phyloP scores from a whole-genome alignment of 345 rosid genomes.

The Pistacia atlantica region DNA sequence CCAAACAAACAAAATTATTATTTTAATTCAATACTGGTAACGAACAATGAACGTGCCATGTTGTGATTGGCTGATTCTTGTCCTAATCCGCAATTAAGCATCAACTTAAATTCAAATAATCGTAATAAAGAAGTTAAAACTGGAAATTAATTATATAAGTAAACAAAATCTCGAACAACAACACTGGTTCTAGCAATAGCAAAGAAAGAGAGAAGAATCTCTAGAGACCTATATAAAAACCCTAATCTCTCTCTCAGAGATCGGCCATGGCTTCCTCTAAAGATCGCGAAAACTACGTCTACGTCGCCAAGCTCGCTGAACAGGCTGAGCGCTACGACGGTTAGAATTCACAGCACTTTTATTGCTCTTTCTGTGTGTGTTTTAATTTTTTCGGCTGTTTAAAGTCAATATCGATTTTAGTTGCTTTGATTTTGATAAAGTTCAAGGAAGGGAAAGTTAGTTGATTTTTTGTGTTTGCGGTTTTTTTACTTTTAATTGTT shows the following conservation, averaged over 20 bases:
- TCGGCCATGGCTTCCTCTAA: constrained; percentile 33
- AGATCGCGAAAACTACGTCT: constrained; percentile 44
- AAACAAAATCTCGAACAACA: background rate
- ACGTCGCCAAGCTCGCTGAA: constrained; percentile 52
- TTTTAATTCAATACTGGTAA: background rate
- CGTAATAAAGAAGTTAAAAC: too few relatives aligned
- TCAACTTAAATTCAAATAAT: background rate
- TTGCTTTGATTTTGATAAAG: background rate
- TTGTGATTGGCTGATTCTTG: background rate
- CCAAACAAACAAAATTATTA: too few relatives aligned
- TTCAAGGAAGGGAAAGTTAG: background rate
- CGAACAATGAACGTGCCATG: background rate
- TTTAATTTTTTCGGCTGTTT: background rate
- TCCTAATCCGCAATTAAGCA: background rate
- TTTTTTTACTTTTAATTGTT: background rate
- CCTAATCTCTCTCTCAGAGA: constrained; percentile 19
- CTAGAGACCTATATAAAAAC: background rate
- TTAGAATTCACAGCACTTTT: background rate
- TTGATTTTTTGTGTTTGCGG: background rate
- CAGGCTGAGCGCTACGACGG: constrained; percentile 62
- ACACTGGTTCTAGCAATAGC: background rate
- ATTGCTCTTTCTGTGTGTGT: background rate
- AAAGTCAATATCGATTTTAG: background rate
- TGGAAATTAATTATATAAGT: background rate
- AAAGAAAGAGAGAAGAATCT: constrained; percentile 1